phyloP scores from a whole-genome alignment of 1,139 yeast genomes.

The Kluyveromyces marxianus region DNA sequence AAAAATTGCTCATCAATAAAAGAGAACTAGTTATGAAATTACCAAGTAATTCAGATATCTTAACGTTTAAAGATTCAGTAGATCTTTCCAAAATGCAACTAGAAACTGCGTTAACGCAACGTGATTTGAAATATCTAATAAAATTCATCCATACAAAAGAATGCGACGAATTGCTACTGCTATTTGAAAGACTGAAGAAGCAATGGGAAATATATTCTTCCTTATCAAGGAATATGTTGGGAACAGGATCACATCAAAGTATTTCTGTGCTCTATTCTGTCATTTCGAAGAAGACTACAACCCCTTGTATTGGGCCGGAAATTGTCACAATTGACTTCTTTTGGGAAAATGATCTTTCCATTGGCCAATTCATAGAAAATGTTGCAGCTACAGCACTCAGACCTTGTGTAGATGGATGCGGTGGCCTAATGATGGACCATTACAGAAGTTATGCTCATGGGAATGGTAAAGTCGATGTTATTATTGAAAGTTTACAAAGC shows the following conservation, averaged over 20 bases:
- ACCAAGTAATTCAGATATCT: constrained; percentile 12
- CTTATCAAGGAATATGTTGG: constrained; percentile 44
- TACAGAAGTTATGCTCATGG: constrained; percentile 88
- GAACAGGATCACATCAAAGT: constrained; percentile 69
- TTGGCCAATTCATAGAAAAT: constrained; percentile 84
- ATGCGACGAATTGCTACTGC: constrained; percentile 31
- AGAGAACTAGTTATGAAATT: constrained; percentile 28
- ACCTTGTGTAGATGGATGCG: constrained; percentile 77
- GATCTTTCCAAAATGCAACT: constrained; percentile 15
- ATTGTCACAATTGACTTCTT: constrained; percentile 76
- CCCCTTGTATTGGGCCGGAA: constrained; percentile 91
- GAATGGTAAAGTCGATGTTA: constrained; percentile 69
- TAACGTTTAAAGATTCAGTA: constrained; percentile 15
- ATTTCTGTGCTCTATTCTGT: constrained; percentile 73
- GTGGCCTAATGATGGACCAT: constrained; percentile 63
- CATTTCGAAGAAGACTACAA: constrained; percentile 76
- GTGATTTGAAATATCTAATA: constrained; percentile 28
- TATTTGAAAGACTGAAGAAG: constrained; percentile 35
- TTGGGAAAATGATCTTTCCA: constrained; percentile 82
- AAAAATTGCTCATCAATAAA: constrained; percentile 37
- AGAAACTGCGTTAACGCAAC: constrained; percentile 21
- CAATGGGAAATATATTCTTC: constrained; percentile 60
- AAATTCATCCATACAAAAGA: constrained; percentile 32
- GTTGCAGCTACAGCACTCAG: constrained; percentile 60
- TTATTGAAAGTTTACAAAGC: constrained; percentile 54